Base-by-base conservation (phyloP, 2,329 filamentous ascomycete species). In the Hymenoscyphus linearis region DNA sequence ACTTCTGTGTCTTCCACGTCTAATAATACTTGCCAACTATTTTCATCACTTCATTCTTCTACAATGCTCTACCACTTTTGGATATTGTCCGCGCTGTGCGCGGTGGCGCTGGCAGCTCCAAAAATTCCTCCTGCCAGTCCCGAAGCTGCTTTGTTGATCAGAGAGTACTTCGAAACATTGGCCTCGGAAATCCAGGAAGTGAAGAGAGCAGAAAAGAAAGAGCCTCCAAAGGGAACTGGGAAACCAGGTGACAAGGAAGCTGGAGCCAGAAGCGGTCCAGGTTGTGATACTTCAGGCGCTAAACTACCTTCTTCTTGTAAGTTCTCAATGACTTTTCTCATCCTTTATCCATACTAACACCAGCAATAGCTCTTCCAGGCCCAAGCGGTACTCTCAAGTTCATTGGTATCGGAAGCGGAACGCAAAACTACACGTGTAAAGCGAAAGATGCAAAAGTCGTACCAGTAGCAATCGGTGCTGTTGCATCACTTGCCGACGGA, bases 361-460 rank as follows among this genome's bases (percentile, higher is more conserved):
- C 55, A 63, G 70, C 34, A 62, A 65, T 74, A 79, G 84, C 80
- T 65, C 81, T 96, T 6, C 85, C 88, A 14, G 65, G 79, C 7
- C 85, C 85, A 14, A 76, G 84, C 0, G 67, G 78, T 6, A 78
- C 72, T 3, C 80, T 96, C 57, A 82, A 85, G 72, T 90, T 96
- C 75, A 88, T 97, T 59, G 90, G 89, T 72, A 80, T 97, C 64
- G 93, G 93, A 70, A 87, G 91, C 52, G 93, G 93, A 63, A 95
- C 90, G 7, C 87, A 97, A 78, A 97, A 97, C 82, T 98, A 97
- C 80, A 96, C 91, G 57, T 97, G 93, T 80, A 79, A 83, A 62
- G 77, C 81, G 59, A 76, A 76, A 64, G 83, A 88, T 68, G 72
- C 83, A 1, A 82, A 82, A 3, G 82, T 85, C 0, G 77, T 76